Evolutionary conservation across 2,329 filamentous ascomycete genomes (phyloP).

Genomic region (Pseudogymnoascus sp.): DNA sequence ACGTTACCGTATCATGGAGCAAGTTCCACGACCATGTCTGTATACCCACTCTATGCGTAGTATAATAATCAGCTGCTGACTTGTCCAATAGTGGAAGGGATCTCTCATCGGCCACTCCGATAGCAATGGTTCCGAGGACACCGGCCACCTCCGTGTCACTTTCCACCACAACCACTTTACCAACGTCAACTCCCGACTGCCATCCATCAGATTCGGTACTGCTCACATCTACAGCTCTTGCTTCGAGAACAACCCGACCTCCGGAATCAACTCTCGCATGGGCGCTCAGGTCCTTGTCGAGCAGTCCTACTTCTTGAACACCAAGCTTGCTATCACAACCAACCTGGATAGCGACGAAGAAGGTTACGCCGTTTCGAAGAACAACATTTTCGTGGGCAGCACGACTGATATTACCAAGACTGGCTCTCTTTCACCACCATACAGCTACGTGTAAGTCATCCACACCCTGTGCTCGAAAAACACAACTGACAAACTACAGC

Average conservation of each 20-base stretch:
- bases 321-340: slow-evolving; percentile 3
- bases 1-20: slow-evolving; percentile 37
- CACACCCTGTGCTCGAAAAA: background rate
- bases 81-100: slow-evolving; percentile 17
- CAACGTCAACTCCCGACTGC: slow-evolving; percentile 31
- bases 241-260: slow-evolving; percentile 35
- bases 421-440: slow-evolving; percentile 16
- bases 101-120: slow-evolving; percentile 26
- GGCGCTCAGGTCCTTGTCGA: slow-evolving; percentile 52
- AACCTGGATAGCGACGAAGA: background rate
- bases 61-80: background rate
- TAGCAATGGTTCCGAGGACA: slow-evolving; percentile 24
- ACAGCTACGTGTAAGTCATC: slow-evolving; percentile 15
- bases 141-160: slow-evolving; percentile 24
- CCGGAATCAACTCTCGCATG: slow-evolving; percentile 50
- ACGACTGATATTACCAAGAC: slow-evolving; percentile 16
- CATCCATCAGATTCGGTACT: slow-evolving; percentile 59
- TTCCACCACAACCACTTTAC: slow-evolving; percentile 22
- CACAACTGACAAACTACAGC: background rate
- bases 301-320: background rate
- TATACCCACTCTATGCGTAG: background rate
- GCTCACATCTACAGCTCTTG: slow-evolving; percentile 54
- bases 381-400: slow-evolving; percentile 12
- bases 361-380: slow-evolving; percentile 3
- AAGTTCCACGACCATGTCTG: slow-evolving; percentile 37